Conservation (phyloP, 1,284 basidiomycete species). For the Ceratobasidium sp. region DNA sequence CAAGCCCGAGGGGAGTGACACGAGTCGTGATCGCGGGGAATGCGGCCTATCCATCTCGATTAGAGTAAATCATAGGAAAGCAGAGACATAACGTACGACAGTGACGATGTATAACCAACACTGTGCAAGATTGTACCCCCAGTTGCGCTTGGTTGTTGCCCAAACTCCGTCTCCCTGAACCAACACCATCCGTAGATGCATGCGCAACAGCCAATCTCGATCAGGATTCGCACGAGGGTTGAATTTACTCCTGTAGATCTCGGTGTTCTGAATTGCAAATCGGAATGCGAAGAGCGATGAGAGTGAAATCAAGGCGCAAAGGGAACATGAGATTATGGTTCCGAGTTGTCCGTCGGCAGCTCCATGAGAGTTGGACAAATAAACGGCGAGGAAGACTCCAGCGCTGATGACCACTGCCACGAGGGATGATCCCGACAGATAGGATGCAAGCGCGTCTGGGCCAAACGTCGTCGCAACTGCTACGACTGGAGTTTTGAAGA, state of each 20-base stretch:
- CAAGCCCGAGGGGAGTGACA: not conserved
- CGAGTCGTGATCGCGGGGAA: not conserved
- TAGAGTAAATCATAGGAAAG: not conserved
- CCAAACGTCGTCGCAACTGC: not conserved
- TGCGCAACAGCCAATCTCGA: not conserved
- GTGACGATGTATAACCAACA: slow-evolving; percentile 1
- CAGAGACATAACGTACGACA: not conserved
- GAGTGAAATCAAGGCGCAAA: not conserved
- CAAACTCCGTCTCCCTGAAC: not conserved
- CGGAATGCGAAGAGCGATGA: not conserved
- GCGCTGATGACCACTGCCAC: slow-evolving; percentile 1
- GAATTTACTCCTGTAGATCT: not conserved
- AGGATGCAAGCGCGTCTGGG: not conserved
- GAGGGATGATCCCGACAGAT: not conserved
- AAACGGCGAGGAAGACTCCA: not conserved
- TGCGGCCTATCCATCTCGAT: not conserved
- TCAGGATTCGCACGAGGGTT: not conserved
- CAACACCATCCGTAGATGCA: slow-evolving; percentile 4
- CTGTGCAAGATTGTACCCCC: slow-evolving; percentile 3
- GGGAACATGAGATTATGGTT: not conserved
- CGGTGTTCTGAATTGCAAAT: not conserved
- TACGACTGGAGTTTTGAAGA: not conserved
- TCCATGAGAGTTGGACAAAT: not conserved
- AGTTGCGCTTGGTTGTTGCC: not conserved
- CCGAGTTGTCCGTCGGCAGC: not conserved